Base-by-base conservation (phyloP, 2,329 filamentous ascomycete species). In the Plectosphaerella plurivora region DNA sequence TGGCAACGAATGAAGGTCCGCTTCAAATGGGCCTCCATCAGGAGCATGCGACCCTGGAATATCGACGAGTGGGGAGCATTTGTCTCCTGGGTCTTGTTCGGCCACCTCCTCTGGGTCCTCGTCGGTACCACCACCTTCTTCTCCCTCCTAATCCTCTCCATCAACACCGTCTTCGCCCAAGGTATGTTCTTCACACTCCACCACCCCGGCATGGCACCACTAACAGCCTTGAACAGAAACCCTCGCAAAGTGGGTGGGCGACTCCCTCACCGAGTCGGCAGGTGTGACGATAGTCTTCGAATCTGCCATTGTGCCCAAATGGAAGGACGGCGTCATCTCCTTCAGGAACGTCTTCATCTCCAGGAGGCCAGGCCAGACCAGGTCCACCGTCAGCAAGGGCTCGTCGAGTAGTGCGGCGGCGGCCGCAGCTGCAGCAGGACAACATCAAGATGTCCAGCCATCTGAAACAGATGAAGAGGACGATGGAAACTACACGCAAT, bases 281-380 rank as follows among this genome's bases (percentile, higher is more conserved):
- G 94, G 94, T 6, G 78, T 97, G 47, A 94, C 91, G 39, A 89
- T 99, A 33, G 87, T 99, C 51, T 99, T 99, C 66, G 94, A 99
- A 71, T 97, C 91, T 39, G 94, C 94, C 20, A 96, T 99, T 62
- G 94, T 99, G 18, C 94, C 94, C 11, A 94, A 89, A 66, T 99
- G 94, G 94, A 86, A 84, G 56, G 88, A 94, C 63, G 93, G 93
- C 33, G 93, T 97, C 41, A 99, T 99, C 58, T 92, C 90, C 1
- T 96, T 99, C 72, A 87, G 89, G 62, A 97, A 97, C 63, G 94
- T 99, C 10, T 97, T 96, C 64, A 89, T 99, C 2, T 97, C 94
- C 14, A 82, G 92, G 54, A 79, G 94, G 47, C 94, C 94, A 2
- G 93, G 94, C 5, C 89, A 95, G 66, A 78, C 83, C 36, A 81